These are phyloP conservation scores for Podospora comata DNA, from an alignment of 495 filamentous ascomycete genomes.

Conservation along the genomic window DNA sequence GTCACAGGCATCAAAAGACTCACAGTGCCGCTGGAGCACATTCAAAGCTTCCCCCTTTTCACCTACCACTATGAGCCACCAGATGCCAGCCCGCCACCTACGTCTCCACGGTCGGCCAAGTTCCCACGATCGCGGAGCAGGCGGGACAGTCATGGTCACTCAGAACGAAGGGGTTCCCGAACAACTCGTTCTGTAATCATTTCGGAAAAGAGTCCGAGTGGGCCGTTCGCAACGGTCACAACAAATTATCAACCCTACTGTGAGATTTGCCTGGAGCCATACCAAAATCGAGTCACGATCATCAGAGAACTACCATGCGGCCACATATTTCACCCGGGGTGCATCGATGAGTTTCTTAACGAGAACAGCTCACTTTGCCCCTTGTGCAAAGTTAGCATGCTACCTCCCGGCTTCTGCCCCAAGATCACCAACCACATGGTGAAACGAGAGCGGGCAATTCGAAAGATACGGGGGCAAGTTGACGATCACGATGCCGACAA, in stretches of 20 bases:
- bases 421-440: constrained; percentile 82
- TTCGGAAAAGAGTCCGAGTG: constrained; percentile 18
- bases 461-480: constrained; percentile 38
- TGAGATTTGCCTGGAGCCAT: constrained; percentile 83
- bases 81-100: constrained; percentile 17
- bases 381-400: constrained; percentile 74
- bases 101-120: constrained; percentile 20
- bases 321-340: constrained; percentile 88
- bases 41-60: constrained; percentile 71
- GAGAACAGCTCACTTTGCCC: constrained; percentile 77
- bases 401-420: constrained; percentile 64
- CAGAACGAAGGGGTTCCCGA: neutral
- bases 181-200: constrained; percentile 19
- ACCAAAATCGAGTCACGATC: constrained; percentile 58
- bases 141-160: constrained; percentile 13
- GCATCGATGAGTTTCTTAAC: constrained; percentile 76
- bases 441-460: constrained; percentile 60
- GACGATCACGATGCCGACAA: constrained; percentile 16
- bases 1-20: constrained; percentile 71
- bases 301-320: constrained; percentile 84
- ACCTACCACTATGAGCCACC: constrained; percentile 59
- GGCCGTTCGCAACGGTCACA: constrained; percentile 24
- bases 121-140: constrained; percentile 1
- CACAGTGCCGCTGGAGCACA: constrained; percentile 62
- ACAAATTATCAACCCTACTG: constrained; percentile 69